Evolutionary conservation across 2,329 filamentous ascomycete genomes (phyloP).

Genomic region (Zymoseptoria tritici): DNA sequence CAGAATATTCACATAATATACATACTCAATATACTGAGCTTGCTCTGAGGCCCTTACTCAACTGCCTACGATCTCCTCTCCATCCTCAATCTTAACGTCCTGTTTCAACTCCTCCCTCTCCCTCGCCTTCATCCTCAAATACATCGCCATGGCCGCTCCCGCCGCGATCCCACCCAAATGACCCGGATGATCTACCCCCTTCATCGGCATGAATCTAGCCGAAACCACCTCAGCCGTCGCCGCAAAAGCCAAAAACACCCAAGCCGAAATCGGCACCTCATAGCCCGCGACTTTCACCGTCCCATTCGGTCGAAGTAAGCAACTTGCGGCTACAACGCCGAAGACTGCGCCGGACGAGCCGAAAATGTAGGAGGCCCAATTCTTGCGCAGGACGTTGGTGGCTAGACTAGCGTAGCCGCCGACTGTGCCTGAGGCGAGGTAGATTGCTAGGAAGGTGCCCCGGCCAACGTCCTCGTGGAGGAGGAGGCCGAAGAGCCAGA

Average conservation of each 20-base stretch:
- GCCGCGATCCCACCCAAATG: slow-evolving; percentile 29
- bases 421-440: slow-evolving; percentile 51
- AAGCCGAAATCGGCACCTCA: slow-evolving; percentile 28
- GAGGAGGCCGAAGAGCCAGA: slow-evolving; percentile 59
- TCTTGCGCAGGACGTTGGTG: slow-evolving; percentile 36
- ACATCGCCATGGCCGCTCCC: slow-evolving; percentile 8
- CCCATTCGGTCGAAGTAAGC: slow-evolving; percentile 33
- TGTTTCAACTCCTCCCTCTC: not conserved
- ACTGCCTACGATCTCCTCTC: not conserved
- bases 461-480: slow-evolving; percentile 65
- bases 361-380: slow-evolving; percentile 46
- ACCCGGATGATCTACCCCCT: slow-evolving; percentile 28
- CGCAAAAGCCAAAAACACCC: slow-evolving; percentile 34
- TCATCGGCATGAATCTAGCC: slow-evolving; percentile 17
- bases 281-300: slow-evolving; percentile 23
- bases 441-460: slow-evolving; percentile 61
- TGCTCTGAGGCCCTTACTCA: not conserved
- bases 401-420: slow-evolving; percentile 54
- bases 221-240: slow-evolving; percentile 20
- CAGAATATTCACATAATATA: not conserved
- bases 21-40: not conserved
- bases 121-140: slow-evolving; percentile 1
- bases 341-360: slow-evolving; percentile 61
- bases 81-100: not conserved
- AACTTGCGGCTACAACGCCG: slow-evolving; percentile 54